Base-by-base conservation (phyloP, 805 yeast species). In the Saitoella complicata region DNA sequence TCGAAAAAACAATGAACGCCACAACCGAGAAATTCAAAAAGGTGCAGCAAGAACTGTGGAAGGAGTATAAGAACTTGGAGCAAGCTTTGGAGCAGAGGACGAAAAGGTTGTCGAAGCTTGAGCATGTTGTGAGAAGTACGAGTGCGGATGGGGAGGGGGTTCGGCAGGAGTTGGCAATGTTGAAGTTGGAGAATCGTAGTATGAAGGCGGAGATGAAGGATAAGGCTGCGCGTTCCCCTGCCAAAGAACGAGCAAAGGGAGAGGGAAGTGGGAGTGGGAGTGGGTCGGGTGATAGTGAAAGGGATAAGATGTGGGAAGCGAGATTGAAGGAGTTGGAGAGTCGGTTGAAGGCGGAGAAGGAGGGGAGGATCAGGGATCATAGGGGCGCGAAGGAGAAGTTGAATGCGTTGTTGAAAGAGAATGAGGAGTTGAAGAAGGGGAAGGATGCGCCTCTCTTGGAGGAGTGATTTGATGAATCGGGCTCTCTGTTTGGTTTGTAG, bases 331-430 rank as follows among this genome's bases (percentile, higher is more conserved):
- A 52, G 11, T 46, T 50, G 38, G 55, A 52, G 34, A 43, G 49
- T n/a, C 49, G 55, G 13, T 47, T 51, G 7, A 52, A 52, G 34
- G 53, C 51, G 12, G 55, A 52, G 41, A 49, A 55, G 9, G 55
- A 52, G 40, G 54, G 51, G 6, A 46, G 55, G 7, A 43, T 50
- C 12, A 49, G 51, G 7, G 55, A 52, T 38, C 54, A 49, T n/a
- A 46, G 50, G 30, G 55, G 55, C 0, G 53, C 55, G 7, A 33
- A 46, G n/a, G 51, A 52, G 32, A 13, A 52, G 30, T 39, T 52
- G n/a, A 43, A 45, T 32, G 54, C 52, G 32, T 45, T 50, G 5
- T 11, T 41, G 12, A 35, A 38, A 13, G 54, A 51, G 30, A 48
- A 46, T 44, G 21, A 21, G 21, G 21, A 21, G 2, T 21, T 21